Conservation (phyloP, 495 filamentous ascomycete species). For the Saxispiralis lemnorum region DNA sequence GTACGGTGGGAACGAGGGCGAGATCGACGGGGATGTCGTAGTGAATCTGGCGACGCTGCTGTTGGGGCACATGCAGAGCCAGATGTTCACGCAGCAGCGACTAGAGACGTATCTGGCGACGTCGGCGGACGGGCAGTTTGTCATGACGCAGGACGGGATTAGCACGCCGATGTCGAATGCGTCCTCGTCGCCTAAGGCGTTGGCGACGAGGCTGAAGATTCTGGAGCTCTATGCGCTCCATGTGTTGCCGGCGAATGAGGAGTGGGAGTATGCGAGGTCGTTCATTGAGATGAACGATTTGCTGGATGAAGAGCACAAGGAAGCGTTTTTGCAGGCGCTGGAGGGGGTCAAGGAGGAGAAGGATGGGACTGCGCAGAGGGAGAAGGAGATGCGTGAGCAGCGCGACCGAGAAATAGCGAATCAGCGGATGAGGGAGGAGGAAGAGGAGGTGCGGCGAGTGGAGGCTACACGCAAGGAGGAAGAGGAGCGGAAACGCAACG, state of each 20-base stretch:
- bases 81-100: conserved; percentile 64
- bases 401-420: conserved; percentile 44
- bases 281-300: conserved; percentile 72
- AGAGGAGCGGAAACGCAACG: conserved; percentile 43
- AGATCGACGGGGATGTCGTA: conserved; percentile 87
- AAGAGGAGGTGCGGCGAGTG: conserved; percentile 26
- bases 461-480: conserved; percentile 41
- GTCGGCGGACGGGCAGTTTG: conserved; percentile 33
- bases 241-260: conserved; percentile 70
- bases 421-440: conserved; percentile 43
- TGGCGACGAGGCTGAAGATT: conserved; percentile 52
- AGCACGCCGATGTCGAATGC: conserved; percentile 24
- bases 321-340: conserved; percentile 59
- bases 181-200: conserved; percentile 58
- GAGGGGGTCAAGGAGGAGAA: conserved; percentile 45
- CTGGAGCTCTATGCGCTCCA: conserved; percentile 89
- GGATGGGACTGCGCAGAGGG: conserved; percentile 52
- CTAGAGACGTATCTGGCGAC: conserved; percentile 82
- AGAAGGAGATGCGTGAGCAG: conserved; percentile 40
- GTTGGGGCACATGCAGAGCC: conserved; percentile 66
- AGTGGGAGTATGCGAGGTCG: conserved; percentile 86
- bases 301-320: conserved; percentile 80
- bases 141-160: conserved; percentile 4
- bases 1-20: conserved; percentile 70
- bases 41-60: conserved; percentile 80